phyloP scores from a whole-genome alignment of 371 early-diverging fungal species.

The Zychaea mexicana region DNA sequence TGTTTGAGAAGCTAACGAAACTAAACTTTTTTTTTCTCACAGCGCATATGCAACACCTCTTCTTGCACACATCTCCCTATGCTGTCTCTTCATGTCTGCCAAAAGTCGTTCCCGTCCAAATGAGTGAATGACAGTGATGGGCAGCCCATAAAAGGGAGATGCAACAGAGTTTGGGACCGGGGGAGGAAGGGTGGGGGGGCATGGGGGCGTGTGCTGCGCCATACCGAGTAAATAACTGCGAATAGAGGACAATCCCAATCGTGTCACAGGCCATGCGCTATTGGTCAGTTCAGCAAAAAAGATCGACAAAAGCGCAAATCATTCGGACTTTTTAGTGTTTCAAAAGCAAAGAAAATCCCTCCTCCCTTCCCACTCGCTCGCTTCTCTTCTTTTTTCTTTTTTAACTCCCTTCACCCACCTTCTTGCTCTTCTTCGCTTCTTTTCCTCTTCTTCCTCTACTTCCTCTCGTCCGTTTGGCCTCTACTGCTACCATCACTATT shows the following conservation, averaged over 20 bases:
- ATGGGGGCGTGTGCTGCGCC: conserved; percentile 1
- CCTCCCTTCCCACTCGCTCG: background rate
- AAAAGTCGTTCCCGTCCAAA: too few relatives aligned
- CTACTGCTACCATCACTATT: too few relatives aligned
- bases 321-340: conserved; percentile 1
- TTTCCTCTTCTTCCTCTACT: background rate
- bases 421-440: background rate
- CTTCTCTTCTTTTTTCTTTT: background rate
- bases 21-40: background rate
- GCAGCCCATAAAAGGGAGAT: too few relatives aligned
- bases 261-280: background rate
- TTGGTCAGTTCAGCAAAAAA: background rate
- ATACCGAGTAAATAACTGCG: background rate
- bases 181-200: too few relatives aligned
- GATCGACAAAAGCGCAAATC: background rate
- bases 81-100: too few relatives aligned
- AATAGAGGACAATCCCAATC: too few relatives aligned
- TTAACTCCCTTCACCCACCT: background rate
- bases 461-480: too few relatives aligned
- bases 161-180: too few relatives aligned
- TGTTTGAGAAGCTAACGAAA: background rate
- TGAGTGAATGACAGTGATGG: too few relatives aligned
- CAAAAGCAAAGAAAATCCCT: conserved; percentile 1
- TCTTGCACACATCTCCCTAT: too few relatives aligned
- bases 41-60: too few relatives aligned